Evolutionary conservation across 2,329 filamentous ascomycete species (phyloP).

Genomic region (Epichloe brachyelytri): DNA sequence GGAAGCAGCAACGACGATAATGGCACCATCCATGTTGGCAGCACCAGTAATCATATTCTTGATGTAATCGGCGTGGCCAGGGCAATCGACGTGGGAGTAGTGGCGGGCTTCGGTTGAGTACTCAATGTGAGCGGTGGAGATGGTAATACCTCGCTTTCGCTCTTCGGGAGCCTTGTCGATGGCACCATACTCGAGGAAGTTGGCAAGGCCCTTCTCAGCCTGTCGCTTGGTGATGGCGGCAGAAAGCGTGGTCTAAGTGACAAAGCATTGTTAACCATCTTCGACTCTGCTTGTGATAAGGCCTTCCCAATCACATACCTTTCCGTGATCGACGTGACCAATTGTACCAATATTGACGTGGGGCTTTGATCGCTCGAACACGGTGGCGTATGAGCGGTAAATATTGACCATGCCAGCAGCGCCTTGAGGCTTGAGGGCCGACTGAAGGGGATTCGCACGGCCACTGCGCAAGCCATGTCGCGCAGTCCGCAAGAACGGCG

Average conservation of each 20-base stretch:
- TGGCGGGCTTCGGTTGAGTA: constrained; percentile 89
- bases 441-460: constrained; percentile 65
- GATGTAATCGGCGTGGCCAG: constrained; percentile 99
- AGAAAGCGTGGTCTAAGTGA: constrained; percentile 80
- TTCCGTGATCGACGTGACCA: constrained; percentile 98
- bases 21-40: constrained; percentile 97
- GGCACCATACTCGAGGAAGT: constrained; percentile 90
- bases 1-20: constrained; percentile 95
- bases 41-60: constrained; percentile 99
- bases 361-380: constrained; percentile 83
- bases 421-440: constrained; percentile 49
- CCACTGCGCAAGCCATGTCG: constrained; percentile 59
- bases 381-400: constrained; percentile 52
- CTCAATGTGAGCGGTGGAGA: constrained; percentile 96
- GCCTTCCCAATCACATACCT: constrained; percentile 44
- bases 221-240: constrained; percentile 98
- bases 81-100: constrained; percentile 99
- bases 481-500: constrained; percentile 71
- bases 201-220: constrained; percentile 84
- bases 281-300: background rate
- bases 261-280: background rate
- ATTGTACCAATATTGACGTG: constrained; percentile 99
- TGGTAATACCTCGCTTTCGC: constrained; percentile 99
- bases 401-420: constrained; percentile 52
- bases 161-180: constrained; percentile 99